Conservation (phyloP, 495 filamentous ascomycete species). For the Neurospora tetraspora region DNA sequence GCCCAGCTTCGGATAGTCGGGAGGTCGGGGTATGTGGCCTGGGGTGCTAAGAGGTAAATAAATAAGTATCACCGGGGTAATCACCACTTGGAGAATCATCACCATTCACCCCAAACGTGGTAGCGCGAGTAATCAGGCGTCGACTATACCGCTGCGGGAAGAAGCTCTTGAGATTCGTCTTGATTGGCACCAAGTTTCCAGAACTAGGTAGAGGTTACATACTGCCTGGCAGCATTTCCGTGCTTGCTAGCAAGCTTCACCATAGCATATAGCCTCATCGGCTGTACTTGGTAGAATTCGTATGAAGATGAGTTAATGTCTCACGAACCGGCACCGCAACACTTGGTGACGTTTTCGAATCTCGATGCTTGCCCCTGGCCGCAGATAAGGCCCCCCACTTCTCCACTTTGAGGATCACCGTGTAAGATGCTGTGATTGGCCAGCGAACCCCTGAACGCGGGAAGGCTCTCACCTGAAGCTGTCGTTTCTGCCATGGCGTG, state of each 20-base stretch:
- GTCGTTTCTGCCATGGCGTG: background rate
- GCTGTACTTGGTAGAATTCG: background rate
- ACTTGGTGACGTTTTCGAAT: background rate
- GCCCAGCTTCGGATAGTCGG: background rate
- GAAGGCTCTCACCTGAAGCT: background rate
- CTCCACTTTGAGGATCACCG: background rate
- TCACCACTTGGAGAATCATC: background rate
- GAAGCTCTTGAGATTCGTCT: no score
- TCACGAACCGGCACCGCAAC: no score
- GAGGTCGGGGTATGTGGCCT: background rate
- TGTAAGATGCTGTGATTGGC: background rate
- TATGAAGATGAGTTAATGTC: no score
- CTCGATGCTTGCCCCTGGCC: background rate
- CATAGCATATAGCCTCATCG: background rate
- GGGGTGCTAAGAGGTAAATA: background rate
- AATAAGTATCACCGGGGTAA: background rate
- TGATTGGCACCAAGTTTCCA: no score
- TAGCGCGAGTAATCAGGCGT: background rate
- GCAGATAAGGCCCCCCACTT: background rate
- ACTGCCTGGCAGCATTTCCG: background rate
- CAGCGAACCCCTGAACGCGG: background rate
- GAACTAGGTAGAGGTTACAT: no score
- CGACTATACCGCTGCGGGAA: no score
- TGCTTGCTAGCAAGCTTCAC: background rate
- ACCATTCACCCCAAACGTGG: background rate